These are phyloP conservation scores for Primulina eburnea DNA, from an alignment of 257 asterid species.

Conservation along the genomic window DNA sequence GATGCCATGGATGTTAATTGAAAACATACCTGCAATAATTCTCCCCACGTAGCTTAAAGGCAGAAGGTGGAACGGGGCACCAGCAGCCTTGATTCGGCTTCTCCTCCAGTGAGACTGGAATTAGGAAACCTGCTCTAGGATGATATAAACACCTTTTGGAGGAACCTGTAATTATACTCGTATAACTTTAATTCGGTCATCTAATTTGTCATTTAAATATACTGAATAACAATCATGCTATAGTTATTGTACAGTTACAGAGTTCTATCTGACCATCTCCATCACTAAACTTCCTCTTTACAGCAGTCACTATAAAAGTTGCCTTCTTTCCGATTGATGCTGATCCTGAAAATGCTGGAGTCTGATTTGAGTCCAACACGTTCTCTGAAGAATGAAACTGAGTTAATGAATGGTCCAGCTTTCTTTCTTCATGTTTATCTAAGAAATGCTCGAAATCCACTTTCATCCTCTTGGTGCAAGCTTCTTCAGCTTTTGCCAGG, in stretches of 20 bases:
- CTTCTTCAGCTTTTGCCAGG: slow-evolving; percentile 24
- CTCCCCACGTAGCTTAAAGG: slow-evolving; percentile 73
- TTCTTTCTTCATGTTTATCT: slow-evolving; percentile 15
- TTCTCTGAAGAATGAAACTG: slow-evolving; percentile 18
- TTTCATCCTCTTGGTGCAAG: slow-evolving; percentile 19
- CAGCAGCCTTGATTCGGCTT: slow-evolving; percentile 54
- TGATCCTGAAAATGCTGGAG: slow-evolving; percentile 23
- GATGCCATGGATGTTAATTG: neutral
- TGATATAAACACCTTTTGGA: slow-evolving; percentile 42
- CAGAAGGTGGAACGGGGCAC: slow-evolving; percentile 60
- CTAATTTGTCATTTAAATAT: neutral
- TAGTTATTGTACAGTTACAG: slow-evolving; percentile 32
- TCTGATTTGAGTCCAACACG: slow-evolving; percentile 14
- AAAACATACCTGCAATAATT: slow-evolving; percentile 64
- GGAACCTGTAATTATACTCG: slow-evolving; percentile 32
- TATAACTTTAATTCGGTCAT: neutral
- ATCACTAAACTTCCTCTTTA: slow-evolving; percentile 26
- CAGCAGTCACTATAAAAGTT: slow-evolving; percentile 28
- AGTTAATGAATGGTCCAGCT: slow-evolving; percentile 11
- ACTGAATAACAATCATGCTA: neutral
- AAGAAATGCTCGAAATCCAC: neutral
- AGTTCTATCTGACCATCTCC: slow-evolving; percentile 29
- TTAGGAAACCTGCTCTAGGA: slow-evolving; percentile 52
- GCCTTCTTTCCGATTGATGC: slow-evolving; percentile 29
- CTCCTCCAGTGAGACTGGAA: slow-evolving; percentile 47